Conservation (phyloP, 495 filamentous ascomycete genomes). For the Friedmanniomyces simplex region DNA sequence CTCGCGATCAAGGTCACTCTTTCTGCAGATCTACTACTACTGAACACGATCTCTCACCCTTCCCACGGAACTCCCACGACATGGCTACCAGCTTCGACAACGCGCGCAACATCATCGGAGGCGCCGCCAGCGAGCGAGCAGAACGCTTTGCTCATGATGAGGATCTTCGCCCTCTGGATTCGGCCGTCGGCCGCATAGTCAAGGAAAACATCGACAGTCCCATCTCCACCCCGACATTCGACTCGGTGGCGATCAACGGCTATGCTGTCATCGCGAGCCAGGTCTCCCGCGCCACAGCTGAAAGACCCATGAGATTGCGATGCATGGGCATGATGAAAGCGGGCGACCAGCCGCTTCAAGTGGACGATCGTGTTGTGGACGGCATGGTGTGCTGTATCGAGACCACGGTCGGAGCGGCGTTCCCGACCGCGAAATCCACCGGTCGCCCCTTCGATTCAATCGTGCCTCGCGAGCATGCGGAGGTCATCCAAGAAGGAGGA, state of each 20-base stretch:
- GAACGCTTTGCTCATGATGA: not conserved
- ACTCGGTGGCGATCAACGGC: slow-evolving; percentile 1
- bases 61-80: not conserved
- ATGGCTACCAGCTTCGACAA: slow-evolving; percentile 4
- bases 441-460: not conserved
- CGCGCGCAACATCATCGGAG: slow-evolving; percentile 5
- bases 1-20: no score
- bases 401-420: not conserved
- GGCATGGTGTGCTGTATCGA: slow-evolving; percentile 6
- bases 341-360: not conserved
- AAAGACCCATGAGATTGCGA: not conserved
- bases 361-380: not conserved
- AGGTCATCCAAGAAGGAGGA: not conserved
- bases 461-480: slow-evolving; percentile 3
- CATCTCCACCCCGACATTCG: slow-evolving; percentile 3
- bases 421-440: not conserved
- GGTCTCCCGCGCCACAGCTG: not conserved
- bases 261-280: slow-evolving; percentile 6
- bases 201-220: slow-evolving; percentile 1
- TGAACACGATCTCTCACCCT: no score
- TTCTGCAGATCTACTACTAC: no score
- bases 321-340: slow-evolving; percentile 2
- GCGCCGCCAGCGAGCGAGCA: not conserved
- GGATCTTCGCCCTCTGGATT: not conserved
- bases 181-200: slow-evolving; percentile 1